Evolutionary conservation across 768 basidiomycete genomes (phyloP).

Genomic region (Tricholomella constricta): DNA sequence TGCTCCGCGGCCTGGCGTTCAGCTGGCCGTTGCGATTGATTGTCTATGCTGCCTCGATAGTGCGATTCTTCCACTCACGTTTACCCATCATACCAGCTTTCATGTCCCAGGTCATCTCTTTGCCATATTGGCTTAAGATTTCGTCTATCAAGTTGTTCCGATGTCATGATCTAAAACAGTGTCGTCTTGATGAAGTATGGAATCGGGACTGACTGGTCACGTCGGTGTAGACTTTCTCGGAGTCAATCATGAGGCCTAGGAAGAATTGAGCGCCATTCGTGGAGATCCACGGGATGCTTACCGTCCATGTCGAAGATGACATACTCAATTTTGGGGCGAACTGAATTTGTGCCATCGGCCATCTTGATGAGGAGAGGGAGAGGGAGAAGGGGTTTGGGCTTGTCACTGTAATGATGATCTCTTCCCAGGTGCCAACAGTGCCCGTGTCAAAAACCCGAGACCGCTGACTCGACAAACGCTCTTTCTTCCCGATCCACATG

Average conservation of each 20-base stretch:
- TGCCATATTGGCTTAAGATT: slow-evolving; percentile 71
- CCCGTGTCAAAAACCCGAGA: neutral
- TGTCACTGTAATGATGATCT: neutral
- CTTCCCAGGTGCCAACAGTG: too few relatives aligned
- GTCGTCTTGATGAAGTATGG: slow-evolving; percentile 1
- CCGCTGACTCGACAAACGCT: neutral
- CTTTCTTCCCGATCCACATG: slow-evolving; percentile 16
- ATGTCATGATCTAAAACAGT: neutral
- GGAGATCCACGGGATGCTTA: slow-evolving; percentile 20
- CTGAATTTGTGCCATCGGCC: slow-evolving; percentile 11
- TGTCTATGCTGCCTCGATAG: neutral
- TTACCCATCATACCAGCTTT: slow-evolving; percentile 91
- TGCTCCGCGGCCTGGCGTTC: slow-evolving; percentile 64
- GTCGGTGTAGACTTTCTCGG: slow-evolving; percentile 74
- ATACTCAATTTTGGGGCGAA: slow-evolving; percentile 48
- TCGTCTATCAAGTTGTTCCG: slow-evolving; percentile 47
- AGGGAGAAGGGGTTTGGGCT: neutral
- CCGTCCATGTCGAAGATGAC: slow-evolving; percentile 80
- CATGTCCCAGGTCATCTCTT: slow-evolving; percentile 85
- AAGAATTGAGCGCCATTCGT: neutral
- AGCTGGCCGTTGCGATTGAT: slow-evolving; percentile 40
- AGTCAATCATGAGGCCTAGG: slow-evolving; percentile 73
- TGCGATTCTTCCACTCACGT: slow-evolving; percentile 42
- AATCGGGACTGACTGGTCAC: slow-evolving; percentile 64
- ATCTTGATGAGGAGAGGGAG: slow-evolving; percentile 6